Conservation (phyloP, 257 asterid genomes). For the Solanum ossicruentum region DNA sequence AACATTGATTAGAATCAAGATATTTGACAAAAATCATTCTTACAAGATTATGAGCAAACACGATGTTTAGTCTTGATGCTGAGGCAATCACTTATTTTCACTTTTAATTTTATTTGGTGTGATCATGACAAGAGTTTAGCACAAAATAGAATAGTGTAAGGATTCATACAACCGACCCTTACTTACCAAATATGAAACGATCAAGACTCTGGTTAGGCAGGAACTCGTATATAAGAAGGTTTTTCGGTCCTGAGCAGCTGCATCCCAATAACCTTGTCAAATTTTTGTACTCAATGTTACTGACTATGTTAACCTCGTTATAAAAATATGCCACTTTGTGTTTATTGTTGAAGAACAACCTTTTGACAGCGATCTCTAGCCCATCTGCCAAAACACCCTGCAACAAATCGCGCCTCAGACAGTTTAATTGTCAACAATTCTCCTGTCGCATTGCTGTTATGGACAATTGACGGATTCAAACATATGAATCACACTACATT, state of each 20-base stretch:
- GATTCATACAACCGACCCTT: too few relatives aligned
- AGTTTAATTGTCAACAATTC: not conserved
- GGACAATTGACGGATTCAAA: not conserved
- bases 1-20: not conserved
- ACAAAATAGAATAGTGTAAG: too few relatives aligned
- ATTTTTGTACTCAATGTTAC: constrained; percentile 11
- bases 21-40: not conserved
- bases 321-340: not conserved
- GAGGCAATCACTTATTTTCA: too few relatives aligned
- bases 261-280: not conserved
- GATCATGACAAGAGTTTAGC: too few relatives aligned
- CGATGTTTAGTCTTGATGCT: too few relatives aligned
- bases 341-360: constrained; percentile 5
- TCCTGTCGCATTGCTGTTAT: not conserved
- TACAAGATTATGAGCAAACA: too few relatives aligned
- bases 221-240: constrained; percentile 12
- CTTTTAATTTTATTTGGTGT: too few relatives aligned
- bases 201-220: constrained; percentile 18
- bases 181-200: not conserved
- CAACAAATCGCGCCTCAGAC: not conserved
- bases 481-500: too few relatives aligned
- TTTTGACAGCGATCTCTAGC: too few relatives aligned
- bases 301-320: constrained; percentile 14
- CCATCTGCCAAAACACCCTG: not conserved
- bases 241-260: too few relatives aligned